These are phyloP conservation scores for Podila epigama DNA, from an alignment of 192 early-diverging fungal species.

Conservation along the genomic window DNA sequence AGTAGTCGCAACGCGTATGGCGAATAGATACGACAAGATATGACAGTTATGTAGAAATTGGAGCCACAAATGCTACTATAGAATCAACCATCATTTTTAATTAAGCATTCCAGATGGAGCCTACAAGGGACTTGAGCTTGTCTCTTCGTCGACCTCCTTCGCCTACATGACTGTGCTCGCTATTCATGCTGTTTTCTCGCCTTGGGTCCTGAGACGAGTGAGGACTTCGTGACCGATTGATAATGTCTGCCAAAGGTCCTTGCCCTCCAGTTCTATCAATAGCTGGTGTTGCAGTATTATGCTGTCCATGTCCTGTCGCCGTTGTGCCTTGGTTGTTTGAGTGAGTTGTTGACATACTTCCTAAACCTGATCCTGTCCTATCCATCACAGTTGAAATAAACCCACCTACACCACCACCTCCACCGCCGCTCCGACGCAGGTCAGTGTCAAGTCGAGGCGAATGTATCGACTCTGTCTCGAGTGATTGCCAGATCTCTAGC, in stretches of 20 bases:
- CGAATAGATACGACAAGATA: no score
- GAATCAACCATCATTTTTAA: no score
- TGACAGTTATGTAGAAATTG: no score
- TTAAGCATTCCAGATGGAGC: constrained; percentile 28
- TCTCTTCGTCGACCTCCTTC: constrained; percentile 36
- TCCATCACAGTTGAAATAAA: constrained; percentile 46
- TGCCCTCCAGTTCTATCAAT: neutral
- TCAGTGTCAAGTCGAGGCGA: constrained; percentile 31
- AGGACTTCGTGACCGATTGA: constrained; percentile 14
- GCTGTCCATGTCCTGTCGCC: neutral
- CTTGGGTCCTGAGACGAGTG: neutral
- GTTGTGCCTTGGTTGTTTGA: neutral
- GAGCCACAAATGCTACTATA: no score
- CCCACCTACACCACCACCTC: constrained; percentile 31
- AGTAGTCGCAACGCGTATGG: no score
- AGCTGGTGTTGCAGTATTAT: neutral
- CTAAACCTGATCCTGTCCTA: constrained; percentile 16
- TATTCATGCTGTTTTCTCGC: constrained; percentile 1
- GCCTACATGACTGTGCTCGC: constrained; percentile 10
- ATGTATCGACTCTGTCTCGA: constrained; percentile 43
- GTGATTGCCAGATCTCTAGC: constrained; percentile 37
- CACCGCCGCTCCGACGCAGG: constrained; percentile 30
- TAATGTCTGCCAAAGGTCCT: constrained; percentile 38
- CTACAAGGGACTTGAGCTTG: constrained; percentile 41
- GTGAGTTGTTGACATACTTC: neutral